Base-by-base conservation (phyloP, 2,329 filamentous ascomycete genomes). In the Penicillium carneum region DNA sequence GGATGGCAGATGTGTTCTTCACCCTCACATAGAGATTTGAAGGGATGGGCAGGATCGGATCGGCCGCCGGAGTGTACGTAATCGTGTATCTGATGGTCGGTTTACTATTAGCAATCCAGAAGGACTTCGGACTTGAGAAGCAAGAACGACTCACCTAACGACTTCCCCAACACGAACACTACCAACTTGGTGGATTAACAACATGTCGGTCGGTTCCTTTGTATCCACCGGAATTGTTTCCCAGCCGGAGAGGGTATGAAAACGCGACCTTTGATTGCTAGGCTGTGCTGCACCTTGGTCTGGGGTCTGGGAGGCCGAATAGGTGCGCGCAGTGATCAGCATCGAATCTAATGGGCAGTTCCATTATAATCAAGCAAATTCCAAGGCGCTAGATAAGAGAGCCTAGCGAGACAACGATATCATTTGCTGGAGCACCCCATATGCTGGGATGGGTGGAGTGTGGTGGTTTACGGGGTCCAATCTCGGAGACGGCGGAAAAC, bases 131-230 rank as follows among this genome's bases (percentile, higher is more conserved):
- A 46, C 36, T 43, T 38, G 23, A 34, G n/a, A 26, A 49, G 26
- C 41, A 33, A 26, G 14, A 14, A 16, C 23, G 45, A 70, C 77
- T 73, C 89, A 96, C 81, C 95, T 90, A 65, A 97, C 88, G 41
- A 97, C 90, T 81, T 98, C 93, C 75, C 95, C 95, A 67, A 98
- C 91, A 79, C 94, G 96, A 76, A 98, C 90, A 80, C 86, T 92
- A 73, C 95, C 95, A 66, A 90, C 85, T 80, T 98, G 95, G 79
- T 97, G 91, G 63, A 97, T 82, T 75, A 98, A 87, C 67, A 98
- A 84, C 95, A 98, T 98, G 29, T 78, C 69, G 60, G 65, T 64
- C 43, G 68, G 67, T 50, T 64, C 62, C 52, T 59, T 60, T 31
- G 61, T 56, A 61, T 74, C 67, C 20, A 62, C 61, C 38, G 65